Evolutionary conservation across 495 filamentous ascomycete species (phyloP).

Genomic region (Penicillium ochrochloron): DNA sequence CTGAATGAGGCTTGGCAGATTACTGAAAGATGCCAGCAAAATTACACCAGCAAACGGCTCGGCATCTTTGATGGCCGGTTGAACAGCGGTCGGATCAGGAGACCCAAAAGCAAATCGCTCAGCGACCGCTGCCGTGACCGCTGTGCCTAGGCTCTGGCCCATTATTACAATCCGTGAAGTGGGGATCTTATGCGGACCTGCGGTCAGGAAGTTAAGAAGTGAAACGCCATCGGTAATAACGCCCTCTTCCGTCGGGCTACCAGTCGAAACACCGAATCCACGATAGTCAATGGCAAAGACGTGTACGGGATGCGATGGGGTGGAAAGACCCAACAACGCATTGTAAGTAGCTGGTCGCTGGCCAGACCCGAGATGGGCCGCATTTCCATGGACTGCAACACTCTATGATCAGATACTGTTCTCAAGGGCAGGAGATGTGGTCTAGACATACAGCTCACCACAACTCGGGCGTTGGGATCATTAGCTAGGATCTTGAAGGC

Average conservation of each 20-base stretch:
- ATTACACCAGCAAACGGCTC: constrained; percentile 73
- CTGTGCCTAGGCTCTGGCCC: constrained; percentile 92
- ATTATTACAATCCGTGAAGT: constrained; percentile 75
- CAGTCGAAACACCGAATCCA: constrained; percentile 82
- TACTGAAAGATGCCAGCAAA: constrained; percentile 78
- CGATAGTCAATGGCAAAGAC: constrained; percentile 84
- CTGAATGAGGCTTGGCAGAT: constrained; percentile 69
- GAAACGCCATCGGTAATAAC: constrained; percentile 79
- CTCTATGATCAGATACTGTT: background rate
- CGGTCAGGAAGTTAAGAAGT: constrained; percentile 62
- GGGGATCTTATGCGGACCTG: constrained; percentile 54
- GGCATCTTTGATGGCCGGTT: constrained; percentile 44
- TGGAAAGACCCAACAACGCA: constrained; percentile 46
- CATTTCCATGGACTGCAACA: constrained; percentile 52
- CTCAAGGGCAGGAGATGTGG: background rate
- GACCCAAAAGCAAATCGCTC: constrained; percentile 66
- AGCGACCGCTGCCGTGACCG: constrained; percentile 71
- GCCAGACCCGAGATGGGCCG: constrained; percentile 50
- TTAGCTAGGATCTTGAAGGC: constrained; percentile 58
- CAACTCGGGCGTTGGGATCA: constrained; percentile 59
- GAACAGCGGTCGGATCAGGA: constrained; percentile 34
- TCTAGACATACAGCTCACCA: constrained; percentile 55
- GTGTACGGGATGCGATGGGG: constrained; percentile 60
- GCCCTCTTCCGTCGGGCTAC: constrained; percentile 78
- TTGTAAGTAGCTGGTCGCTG: constrained; percentile 50